These are phyloP conservation scores for Paramecium bursaria DNA, from an alignment of 73 alveolate species.

Conservation along the genomic window DNA sequence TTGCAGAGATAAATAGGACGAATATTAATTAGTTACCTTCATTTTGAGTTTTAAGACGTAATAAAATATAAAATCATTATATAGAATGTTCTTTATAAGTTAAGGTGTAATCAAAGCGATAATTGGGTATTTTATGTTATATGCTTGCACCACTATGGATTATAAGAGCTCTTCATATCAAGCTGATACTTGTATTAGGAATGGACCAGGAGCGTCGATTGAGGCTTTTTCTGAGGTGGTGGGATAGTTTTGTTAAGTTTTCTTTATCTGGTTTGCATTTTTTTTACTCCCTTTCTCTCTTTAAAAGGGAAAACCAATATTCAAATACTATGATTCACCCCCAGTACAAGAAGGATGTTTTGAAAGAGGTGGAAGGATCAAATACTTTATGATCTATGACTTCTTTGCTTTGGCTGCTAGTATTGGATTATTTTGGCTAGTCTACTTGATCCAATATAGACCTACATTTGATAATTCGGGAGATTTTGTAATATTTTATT, in stretches of 20 bases:
- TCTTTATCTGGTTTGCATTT: slow-evolving; percentile 66
- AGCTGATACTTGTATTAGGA: slow-evolving; percentile 40
- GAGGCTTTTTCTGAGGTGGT: slow-evolving; percentile 60
- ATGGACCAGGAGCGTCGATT: slow-evolving; percentile 49
- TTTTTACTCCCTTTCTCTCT: slow-evolving; percentile 55
- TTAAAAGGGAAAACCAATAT: slow-evolving; percentile 63
- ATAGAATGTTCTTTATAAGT: slow-evolving; percentile 58
- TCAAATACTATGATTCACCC: slow-evolving; percentile 41
- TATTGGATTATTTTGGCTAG: slow-evolving; percentile 58
- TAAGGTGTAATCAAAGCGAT: slow-evolving; percentile 69
- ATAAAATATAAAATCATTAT: not conserved
- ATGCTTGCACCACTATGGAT: slow-evolving; percentile 52
- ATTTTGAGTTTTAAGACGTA: slow-evolving; percentile 65
- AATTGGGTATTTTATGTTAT: slow-evolving; percentile 55
- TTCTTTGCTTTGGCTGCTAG: slow-evolving; percentile 64
- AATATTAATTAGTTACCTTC: slow-evolving; percentile 48
- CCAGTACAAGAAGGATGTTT: slow-evolving; percentile 18
- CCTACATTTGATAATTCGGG: slow-evolving; percentile 60
- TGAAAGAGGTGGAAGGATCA: slow-evolving; percentile 63
- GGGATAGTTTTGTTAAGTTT: slow-evolving; percentile 27
- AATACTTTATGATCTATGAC: slow-evolving; percentile 64
- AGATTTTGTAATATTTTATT: slow-evolving; percentile 19
- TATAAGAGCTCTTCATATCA: not conserved
- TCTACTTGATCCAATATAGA: not conserved
- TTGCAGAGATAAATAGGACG: slow-evolving; percentile 57